Evolutionary conservation across 305 asterid species (phyloP), one percentile per base, ranked within the genome.

Genomic region (Fraxinus albicans): DNA sequence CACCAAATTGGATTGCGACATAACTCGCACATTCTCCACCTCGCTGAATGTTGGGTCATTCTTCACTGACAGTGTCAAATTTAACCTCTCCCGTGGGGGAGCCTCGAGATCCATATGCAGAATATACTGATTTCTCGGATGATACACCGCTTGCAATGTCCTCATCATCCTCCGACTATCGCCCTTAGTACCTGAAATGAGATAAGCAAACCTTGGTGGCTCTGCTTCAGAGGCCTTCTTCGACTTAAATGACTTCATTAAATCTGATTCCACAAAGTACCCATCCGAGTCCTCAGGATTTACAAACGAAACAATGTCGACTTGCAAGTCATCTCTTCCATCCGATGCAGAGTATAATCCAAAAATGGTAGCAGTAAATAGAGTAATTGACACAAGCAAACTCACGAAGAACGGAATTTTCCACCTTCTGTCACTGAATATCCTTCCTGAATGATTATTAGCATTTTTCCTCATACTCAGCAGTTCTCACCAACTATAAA

Each of bases 71-170:
- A 92, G 92, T 40, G 98, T 86, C 89, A 96, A 88, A 86, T 94
- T 92, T 80, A 94, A 75, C 91, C 99, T 94, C 93, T 96, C 99
- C 73, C 90, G 88, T 0, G 98, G 98, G 1, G 99, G 97, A 79
- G 98, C 98, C 89, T 96, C 99, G 69, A 96, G 97, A 86, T 96
- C 99, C 99, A 96, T 92, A 82, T 96, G 99, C 83, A 96, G 93
- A 87, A 96, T 87, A 67, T 96, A 96, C 91, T 91, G 99, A 78
- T 96, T 96, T 81, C 99, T 86, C 0, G 99, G 98, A 85, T 96
- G 99, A 88, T 96, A 96, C 40, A 96, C 95, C 0, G 98, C 98
- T 83, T 90, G 92, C 91, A 96, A 84, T 3, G 98, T 94, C 91
- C 99, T 91, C 96, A 96, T 78, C 97, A 94, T 87, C 85, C 99